phyloP scores from a whole-genome alignment of 2,329 filamentous ascomycete species.

The Cladosporium oxysporum region DNA sequence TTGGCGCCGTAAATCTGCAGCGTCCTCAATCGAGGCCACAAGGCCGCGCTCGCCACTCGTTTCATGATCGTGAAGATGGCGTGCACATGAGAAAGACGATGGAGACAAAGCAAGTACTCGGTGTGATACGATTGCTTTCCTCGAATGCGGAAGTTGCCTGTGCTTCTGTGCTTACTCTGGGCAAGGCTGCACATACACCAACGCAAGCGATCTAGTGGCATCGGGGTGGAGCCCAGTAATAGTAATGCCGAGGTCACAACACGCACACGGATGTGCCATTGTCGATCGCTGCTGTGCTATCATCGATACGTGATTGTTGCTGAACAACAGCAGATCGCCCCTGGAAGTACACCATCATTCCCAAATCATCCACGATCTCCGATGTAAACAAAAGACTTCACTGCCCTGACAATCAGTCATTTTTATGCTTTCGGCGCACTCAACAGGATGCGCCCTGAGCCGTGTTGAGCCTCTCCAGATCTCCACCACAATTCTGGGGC shows the following conservation, averaged over 20 bases:
- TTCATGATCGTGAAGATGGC: constrained; percentile 35
- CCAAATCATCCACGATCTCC: neutral
- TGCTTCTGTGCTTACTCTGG: constrained; percentile 6
- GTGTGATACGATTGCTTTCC: neutral
- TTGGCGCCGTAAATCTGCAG: constrained; percentile 83
- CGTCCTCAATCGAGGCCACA: constrained; percentile 68
- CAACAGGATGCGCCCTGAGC: neutral
- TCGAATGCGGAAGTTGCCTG: neutral
- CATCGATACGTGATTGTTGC: neutral
- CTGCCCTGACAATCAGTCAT: neutral
- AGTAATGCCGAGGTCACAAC: neutral
- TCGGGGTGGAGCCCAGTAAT: neutral
- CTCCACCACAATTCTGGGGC: constrained; percentile 13
- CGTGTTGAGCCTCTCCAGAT: constrained; percentile 12
- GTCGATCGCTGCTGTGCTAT: neutral
- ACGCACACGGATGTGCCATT: neutral
- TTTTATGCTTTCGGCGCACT: constrained; percentile 1
- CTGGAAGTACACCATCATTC: neutral
- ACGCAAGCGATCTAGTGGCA: constrained; percentile 3
- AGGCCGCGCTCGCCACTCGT: constrained; percentile 56
- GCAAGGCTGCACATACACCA: neutral
- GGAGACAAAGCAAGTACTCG: neutral
- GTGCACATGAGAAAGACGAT: neutral
- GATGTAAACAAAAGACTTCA: neutral
- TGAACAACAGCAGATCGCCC: neutral